Percentiles rank a stretch among this genome's conserved stretches.
phyloP scores from a whole-genome alignment of 208 protist species.

The Acanthamoeba quina region DNA sequence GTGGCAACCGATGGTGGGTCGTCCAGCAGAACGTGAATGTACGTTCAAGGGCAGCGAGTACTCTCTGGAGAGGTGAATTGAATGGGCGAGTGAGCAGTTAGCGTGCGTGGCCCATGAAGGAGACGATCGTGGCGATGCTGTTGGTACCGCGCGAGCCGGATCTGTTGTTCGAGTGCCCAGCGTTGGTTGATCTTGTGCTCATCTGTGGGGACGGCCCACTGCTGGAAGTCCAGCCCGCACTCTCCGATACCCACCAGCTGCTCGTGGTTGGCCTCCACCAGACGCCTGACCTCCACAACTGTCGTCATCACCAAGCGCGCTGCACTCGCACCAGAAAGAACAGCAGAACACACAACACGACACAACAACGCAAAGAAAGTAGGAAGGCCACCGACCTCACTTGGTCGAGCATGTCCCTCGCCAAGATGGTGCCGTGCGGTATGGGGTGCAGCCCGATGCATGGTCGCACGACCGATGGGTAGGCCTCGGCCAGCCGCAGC shows the following conservation, averaged over 20 bases:
- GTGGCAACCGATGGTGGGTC: slow-evolving; percentile 14
- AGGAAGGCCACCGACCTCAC: neutral
- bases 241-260: slow-evolving; percentile 5
- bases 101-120: neutral
- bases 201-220: slow-evolving; percentile 1
- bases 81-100: neutral
- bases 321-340: too few species aligned
- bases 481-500: neutral
- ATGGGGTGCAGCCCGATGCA: slow-evolving; percentile 21
- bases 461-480: neutral
- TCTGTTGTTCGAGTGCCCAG: slow-evolving; percentile 18
- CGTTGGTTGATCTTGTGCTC: neutral
- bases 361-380: too few species aligned
- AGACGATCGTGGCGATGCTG: neutral
- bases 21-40: neutral
- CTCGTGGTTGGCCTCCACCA: slow-evolving; percentile 5
- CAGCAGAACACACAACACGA: neutral
- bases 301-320: neutral
- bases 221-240: slow-evolving; percentile 33
- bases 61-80: neutral
- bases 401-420: neutral
- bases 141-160: neutral
- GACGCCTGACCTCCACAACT: neutral
- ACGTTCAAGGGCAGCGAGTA: slow-evolving; percentile 14
- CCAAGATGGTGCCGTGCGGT: neutral